Evolutionary conservation across 192 early-diverging fungal genomes (phyloP).

Genomic region (Coemansia sp.): DNA sequence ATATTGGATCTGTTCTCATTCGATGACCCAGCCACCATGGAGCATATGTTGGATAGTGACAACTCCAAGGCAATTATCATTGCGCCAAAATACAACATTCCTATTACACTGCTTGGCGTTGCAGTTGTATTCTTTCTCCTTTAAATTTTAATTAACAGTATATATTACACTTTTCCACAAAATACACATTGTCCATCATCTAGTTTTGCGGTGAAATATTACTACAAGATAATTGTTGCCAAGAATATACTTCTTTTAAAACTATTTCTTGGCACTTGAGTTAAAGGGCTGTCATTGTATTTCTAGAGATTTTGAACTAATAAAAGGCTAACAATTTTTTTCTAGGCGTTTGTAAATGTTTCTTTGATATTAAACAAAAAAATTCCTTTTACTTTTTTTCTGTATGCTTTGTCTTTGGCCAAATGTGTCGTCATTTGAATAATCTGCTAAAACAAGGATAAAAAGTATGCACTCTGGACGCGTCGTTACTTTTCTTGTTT

Average conservation of each 20-base stretch:
- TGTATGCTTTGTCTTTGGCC: background rate
- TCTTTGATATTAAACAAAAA: background rate
- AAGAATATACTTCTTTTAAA: no score
- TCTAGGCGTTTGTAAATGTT: background rate
- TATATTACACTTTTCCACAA: no score
- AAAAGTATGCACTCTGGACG: no score
- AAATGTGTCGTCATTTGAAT: no score
- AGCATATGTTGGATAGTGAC: constrained; percentile 1
- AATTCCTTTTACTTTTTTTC: background rate
- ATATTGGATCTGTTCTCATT: background rate
- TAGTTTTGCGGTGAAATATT: no score
- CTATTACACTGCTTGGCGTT: background rate
- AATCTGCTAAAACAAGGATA: no score
- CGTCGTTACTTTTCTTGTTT: no score
- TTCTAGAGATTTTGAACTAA: background rate
- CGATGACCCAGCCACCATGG: background rate
- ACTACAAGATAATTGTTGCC: no score
- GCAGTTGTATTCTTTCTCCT: background rate
- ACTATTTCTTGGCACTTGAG: no score
- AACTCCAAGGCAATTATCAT: background rate
- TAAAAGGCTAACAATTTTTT: background rate
- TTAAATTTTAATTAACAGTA: background rate
- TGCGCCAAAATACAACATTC: no score
- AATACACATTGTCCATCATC: no score
- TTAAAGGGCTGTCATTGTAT: no score